These are phyloP conservation scores for Euphorbia peplus DNA, from an alignment of 345 rosid species.

Conservation along the genomic window DNA sequence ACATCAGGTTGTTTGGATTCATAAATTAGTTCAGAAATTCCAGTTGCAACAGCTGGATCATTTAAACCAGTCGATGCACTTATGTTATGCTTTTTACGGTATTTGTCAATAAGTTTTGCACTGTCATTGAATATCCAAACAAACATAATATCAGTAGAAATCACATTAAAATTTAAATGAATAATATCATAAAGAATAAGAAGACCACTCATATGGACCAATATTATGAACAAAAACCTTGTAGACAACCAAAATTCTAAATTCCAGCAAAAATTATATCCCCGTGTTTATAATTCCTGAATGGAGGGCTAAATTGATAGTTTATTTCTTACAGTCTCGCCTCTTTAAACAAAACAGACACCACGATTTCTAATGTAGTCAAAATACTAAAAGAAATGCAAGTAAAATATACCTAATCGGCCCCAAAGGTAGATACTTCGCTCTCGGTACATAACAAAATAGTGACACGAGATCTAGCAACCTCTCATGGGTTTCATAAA, in stretches of 20 bases:
- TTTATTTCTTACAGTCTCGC: neutral
- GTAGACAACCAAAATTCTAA: neutral
- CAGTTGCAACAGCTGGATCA: slow-evolving; percentile 95
- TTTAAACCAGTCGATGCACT: slow-evolving; percentile 74
- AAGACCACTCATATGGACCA: neutral
- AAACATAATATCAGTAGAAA: neutral
- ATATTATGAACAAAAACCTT: neutral
- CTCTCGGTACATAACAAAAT: slow-evolving; percentile 91
- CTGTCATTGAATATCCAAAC: slow-evolving; percentile 36
- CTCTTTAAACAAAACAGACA: neutral
- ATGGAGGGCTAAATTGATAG: neutral
- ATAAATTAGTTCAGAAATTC: slow-evolving; percentile 88
- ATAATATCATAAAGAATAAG: neutral
- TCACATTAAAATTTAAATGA: neutral
- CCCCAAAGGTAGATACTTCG: slow-evolving; percentile 92
- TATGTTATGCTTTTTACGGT: slow-evolving; percentile 83
- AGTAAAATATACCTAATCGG: slow-evolving; percentile 68
- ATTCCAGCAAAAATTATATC: no score
- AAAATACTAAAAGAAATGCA: neutral
- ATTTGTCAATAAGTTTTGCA: slow-evolving; percentile 82
- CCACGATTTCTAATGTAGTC: neutral
- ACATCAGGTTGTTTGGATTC: slow-evolving; percentile 70
- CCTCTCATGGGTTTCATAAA: slow-evolving; percentile 91
- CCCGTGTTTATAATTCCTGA: neutral
- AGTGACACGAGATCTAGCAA: slow-evolving; percentile 91